Conservation (phyloP, 2,329 filamentous ascomycete genomes). For the Neoascochyta sp. region DNA sequence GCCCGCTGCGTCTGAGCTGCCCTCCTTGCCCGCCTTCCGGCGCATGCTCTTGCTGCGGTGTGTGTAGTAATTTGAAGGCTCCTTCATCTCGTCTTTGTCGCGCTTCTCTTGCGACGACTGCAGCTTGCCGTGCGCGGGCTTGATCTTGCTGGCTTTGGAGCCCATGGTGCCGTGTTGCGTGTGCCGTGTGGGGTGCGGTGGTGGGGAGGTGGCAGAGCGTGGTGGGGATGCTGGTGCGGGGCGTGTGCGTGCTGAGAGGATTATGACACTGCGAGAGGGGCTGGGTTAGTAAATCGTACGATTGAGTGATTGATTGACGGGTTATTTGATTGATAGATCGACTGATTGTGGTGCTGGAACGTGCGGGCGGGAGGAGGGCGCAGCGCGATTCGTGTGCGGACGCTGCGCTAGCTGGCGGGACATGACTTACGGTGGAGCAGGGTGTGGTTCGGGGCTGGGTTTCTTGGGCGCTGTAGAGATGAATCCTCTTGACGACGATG, state of each 20-base stretch:
- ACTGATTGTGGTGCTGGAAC: no score
- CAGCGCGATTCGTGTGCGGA: no score
- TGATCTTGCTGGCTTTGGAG: slow-evolving; percentile 26
- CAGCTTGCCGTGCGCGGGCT: slow-evolving; percentile 16
- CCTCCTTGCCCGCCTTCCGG: slow-evolving; percentile 26
- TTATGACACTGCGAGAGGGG: slow-evolving; percentile 12
- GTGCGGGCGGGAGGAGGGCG: no score
- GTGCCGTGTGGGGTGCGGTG: slow-evolving; percentile 1
- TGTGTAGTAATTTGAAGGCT: slow-evolving; percentile 33
- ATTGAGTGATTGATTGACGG: no score
- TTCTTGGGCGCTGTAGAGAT: slow-evolving; percentile 1
- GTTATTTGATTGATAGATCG: no score
- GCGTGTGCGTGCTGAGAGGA: slow-evolving; percentile 12
- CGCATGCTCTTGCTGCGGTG: slow-evolving; percentile 34
- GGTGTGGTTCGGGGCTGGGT: slow-evolving; percentile 8
- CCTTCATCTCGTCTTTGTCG: slow-evolving; percentile 36
- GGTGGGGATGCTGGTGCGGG: slow-evolving; percentile 8
- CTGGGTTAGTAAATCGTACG: no score
- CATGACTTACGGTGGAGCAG: slow-evolving; percentile 10
- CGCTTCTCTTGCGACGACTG: slow-evolving; percentile 17
- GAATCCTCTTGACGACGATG: no score
- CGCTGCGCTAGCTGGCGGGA: no score
- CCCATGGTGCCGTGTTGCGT: slow-evolving; percentile 20
- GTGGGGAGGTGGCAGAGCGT: slow-evolving; percentile 7
- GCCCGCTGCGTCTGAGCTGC: slow-evolving; percentile 6